phyloP scores from a whole-genome alignment of 345 rosid species.

The Isatis tinctoria region DNA sequence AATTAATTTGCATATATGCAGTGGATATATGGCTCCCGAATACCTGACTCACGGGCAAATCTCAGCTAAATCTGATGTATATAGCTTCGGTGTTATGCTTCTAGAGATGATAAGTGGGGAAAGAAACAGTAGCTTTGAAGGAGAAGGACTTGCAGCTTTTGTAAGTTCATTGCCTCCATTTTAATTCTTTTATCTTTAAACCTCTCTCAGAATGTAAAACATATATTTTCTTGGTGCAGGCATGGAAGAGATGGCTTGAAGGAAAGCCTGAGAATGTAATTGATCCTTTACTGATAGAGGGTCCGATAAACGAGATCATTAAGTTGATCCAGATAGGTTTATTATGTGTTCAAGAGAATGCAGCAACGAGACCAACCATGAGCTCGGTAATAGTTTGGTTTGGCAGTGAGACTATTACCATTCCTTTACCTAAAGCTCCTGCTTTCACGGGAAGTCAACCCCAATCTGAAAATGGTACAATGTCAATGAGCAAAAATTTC shows the following conservation, averaged over 20 bases:
- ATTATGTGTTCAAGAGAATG: too few species aligned
- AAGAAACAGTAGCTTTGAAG: not conserved
- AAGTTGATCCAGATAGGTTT: too few species aligned
- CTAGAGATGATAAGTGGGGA: slow-evolving; percentile 41
- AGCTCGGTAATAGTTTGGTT: not conserved
- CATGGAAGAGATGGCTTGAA: too few species aligned
- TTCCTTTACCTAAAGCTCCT: not conserved
- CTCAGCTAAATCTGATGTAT: slow-evolving; percentile 46
- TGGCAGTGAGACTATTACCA: not conserved
- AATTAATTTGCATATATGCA: not conserved
- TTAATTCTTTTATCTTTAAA: not conserved
- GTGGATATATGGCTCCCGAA: slow-evolving; percentile 55
- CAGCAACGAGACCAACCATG: not conserved
- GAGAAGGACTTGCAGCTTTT: too few species aligned
- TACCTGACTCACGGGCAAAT: slow-evolving; percentile 32
- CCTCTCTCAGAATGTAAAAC: not conserved
- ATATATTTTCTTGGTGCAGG: too few species aligned
- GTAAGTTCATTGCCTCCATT: not conserved
- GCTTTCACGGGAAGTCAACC: not conserved
- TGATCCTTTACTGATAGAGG: too few species aligned
- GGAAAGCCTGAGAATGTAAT: too few species aligned
- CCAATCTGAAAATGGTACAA: not conserved
- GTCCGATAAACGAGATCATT: too few species aligned
- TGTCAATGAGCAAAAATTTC: slow-evolving; percentile 28
- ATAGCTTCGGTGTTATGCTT: slow-evolving; percentile 42